phyloP scores from a whole-genome alignment of 768 basidiomycete genomes.

The Pisolithus marmoratus region DNA sequence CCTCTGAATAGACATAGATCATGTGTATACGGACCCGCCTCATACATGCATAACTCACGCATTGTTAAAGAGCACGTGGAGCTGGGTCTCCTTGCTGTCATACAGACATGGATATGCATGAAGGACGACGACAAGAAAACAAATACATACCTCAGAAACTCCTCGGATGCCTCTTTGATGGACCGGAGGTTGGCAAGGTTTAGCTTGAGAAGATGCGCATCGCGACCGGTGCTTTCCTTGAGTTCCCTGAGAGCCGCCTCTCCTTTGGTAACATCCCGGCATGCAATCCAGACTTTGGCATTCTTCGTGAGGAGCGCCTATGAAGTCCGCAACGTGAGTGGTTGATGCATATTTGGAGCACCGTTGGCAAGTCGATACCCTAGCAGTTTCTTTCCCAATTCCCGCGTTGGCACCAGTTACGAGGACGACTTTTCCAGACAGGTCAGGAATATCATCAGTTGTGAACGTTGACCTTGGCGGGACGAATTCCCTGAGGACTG shows the following conservation, averaged over 20 bases:
- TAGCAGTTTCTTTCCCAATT: too few relatives aligned
- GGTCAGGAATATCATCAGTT: too few relatives aligned
- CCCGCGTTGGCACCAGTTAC: too few relatives aligned
- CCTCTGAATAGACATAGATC: slow-evolving; percentile 10
- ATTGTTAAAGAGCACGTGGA: slow-evolving; percentile 30
- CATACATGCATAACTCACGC: slow-evolving; percentile 14
- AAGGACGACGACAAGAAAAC: background rate
- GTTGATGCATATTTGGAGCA: too few relatives aligned
- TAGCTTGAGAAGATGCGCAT: slow-evolving; percentile 25
- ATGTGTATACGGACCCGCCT: too few relatives aligned
- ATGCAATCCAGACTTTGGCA: slow-evolving; percentile 49
- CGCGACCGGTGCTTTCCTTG: slow-evolving; percentile 28
- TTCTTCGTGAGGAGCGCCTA: slow-evolving; percentile 37
- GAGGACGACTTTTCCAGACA: too few relatives aligned
- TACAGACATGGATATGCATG: background rate
- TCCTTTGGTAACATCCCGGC: slow-evolving; percentile 35
- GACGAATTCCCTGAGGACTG: too few relatives aligned
- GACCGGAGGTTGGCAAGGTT: slow-evolving; percentile 28
- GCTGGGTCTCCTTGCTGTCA: slow-evolving; percentile 19
- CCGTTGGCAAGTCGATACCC: too few relatives aligned
- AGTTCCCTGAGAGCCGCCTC: slow-evolving; percentile 35
- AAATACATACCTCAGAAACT: slow-evolving; percentile 21
- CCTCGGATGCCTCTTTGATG: slow-evolving; percentile 24
- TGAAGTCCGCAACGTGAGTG: too few relatives aligned
- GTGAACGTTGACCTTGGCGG: too few relatives aligned